These are phyloP conservation scores for Aureobasidium sp. DNA, from an alignment of 2,329 filamentous ascomycete species.

Conservation along the genomic window DNA sequence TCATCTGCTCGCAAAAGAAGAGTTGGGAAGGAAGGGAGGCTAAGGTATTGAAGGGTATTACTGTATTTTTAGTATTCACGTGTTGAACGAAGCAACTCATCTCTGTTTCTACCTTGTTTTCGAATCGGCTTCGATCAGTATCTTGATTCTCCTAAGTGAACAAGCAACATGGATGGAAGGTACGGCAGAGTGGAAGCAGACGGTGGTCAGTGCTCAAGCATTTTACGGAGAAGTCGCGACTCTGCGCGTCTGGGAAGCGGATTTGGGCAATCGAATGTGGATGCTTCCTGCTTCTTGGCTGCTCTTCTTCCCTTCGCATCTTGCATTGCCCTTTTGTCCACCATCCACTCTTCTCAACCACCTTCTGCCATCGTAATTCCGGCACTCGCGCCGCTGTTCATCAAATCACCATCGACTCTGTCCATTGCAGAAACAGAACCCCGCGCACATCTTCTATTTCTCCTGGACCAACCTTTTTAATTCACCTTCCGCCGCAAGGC, in stretches of 20 bases:
- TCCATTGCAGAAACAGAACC: slow-evolving; percentile 1
- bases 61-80: slow-evolving; percentile 1
- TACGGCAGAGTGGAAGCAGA: background rate
- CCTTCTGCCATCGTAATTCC: background rate
- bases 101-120: background rate
- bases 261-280: background rate
- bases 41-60: background rate
- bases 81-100: slow-evolving; percentile 5
- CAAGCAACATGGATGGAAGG: background rate
- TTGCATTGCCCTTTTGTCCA: background rate
- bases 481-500: slow-evolving; percentile 11
- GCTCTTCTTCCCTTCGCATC: slow-evolving; percentile 2
- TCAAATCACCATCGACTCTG: background rate
- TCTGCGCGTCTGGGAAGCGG: slow-evolving; percentile 3
- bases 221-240: slow-evolving; percentile 2
- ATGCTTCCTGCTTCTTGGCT: background rate
- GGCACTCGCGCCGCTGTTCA: background rate
- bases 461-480: slow-evolving; percentile 6
- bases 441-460: background rate
- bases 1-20: background rate
- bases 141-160: background rate
- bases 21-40: background rate
- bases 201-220: background rate
- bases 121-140: background rate
- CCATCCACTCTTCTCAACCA: background rate